Base-by-base conservation (phyloP, 441 rosid species). In the Gossypium gossypioides region DNA sequence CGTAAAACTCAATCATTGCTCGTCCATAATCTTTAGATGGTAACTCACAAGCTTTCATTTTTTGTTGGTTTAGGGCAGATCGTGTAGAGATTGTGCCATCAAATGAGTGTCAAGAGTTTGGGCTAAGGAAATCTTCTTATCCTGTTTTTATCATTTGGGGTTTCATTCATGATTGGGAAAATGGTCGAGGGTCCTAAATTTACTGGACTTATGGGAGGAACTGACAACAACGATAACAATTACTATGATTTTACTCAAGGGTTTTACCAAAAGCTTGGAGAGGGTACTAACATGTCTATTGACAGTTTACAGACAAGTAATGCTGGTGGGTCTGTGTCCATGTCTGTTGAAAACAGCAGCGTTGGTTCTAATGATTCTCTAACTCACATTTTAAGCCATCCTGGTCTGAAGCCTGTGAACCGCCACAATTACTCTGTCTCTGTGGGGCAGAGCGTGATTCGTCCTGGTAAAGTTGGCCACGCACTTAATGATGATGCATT, bases 321-420 rank as follows among this genome's bases (percentile, higher is more conserved):
- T 62, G 96, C 84, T 8, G 98, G 94, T 24, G 98, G 94, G 24
- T 93, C 98, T 62, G 92, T 91, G 12, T 88, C 98, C 0, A 91
- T 93, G 98, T 93, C 98, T 0, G 84, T 89, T 59, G 98, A 86
- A 58, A 91, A 89, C 78, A 92, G 98, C 68, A 93, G 98, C 40
- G 89, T 91, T 4, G 98, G 88, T 19, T 93, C 98, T 40, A 93
- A 83, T 54, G 96, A 93, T 82, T 91, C 98, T 52, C 88, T 83
- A 13, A 88, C 96, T 58, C 96, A 83, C 75, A 91, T 91, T 52
- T 81, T 91, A 68, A 88, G 88, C 78, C 98, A 93, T 75, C 97
- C 89, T 21, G 98, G 96, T 71, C 73, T 89, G 58, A 87, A 83
- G 84, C 88, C 90, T 79, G 79, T 81, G 72, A 72, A 72, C 44